Percentiles rank a stretch among this genome's conserved stretches.
phyloP scores from a whole-genome alignment of 1,284 basidiomycete genomes.

The Spongispora temasekensis region DNA sequence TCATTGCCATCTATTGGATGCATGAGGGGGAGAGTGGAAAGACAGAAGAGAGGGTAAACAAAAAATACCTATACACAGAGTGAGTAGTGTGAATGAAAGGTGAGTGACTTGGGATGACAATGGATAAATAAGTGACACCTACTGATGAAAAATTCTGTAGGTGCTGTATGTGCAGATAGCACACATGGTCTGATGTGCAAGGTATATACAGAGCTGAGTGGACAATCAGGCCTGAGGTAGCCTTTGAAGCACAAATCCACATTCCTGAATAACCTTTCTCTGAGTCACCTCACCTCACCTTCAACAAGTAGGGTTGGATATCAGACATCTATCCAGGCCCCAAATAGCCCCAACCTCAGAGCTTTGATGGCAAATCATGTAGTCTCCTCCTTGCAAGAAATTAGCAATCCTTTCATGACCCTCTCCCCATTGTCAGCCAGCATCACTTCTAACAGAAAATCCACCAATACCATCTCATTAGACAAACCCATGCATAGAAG shows the following conservation, averaged over 20 bases:
- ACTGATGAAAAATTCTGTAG: too few species aligned
- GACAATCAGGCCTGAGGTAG: too few species aligned
- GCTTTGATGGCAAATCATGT: slow-evolving; percentile 37
- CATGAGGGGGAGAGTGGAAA: too few species aligned
- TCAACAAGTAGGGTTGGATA: slow-evolving; percentile 47
- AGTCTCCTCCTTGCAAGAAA: slow-evolving; percentile 56
- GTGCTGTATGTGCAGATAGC: too few species aligned
- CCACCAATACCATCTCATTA: slow-evolving; percentile 49
- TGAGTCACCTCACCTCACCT: slow-evolving; percentile 74
- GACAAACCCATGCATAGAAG: slow-evolving; percentile 74
- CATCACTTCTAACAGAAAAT: slow-evolving; percentile 23
- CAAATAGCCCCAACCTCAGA: slow-evolving; percentile 33
- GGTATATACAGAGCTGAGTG: too few species aligned
- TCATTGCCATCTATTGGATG: too few species aligned
- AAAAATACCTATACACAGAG: too few species aligned
- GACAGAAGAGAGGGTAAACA: too few species aligned
- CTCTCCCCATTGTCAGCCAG: slow-evolving; percentile 34
- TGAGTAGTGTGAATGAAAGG: too few species aligned
- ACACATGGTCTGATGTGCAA: too few species aligned
- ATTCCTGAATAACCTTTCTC: slow-evolving; percentile 79
- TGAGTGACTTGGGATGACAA: too few species aligned
- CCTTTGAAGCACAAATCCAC: slow-evolving; percentile 75
- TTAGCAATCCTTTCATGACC: slow-evolving; percentile 59
- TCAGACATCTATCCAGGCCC: slow-evolving; percentile 36
- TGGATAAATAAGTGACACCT: too few species aligned